Evolutionary conservation across 1,139 yeast species (phyloP), one percentile per base, ranked within the genome.

Genomic region (Geotrichum fermentans): DNA sequence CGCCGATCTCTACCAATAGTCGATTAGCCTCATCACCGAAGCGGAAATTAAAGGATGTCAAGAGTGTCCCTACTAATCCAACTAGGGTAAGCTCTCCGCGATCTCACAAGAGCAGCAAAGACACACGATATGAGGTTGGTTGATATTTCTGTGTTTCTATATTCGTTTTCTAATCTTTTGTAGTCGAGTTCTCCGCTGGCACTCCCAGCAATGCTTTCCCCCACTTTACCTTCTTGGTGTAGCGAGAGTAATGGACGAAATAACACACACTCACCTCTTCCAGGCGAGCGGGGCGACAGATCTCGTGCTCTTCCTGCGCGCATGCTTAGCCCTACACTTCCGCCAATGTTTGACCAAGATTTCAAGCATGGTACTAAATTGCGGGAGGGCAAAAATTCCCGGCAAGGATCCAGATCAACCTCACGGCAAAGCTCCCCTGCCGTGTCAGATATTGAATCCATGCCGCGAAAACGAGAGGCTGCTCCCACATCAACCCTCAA

Each of bases 131-230:
- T 13, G 50, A 46, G 39, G 36, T 36, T 24, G 32, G 45, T 41
- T 21, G 6, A 1, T 17, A 17, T 21, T 17, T 16, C 34, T 8
- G 24, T 1, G 26, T 11, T n/a, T 35, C n/a, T n/a, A 17, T 13
- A 14, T 34, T 13, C 28, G 22, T 38, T 6, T 6, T 20, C 45
- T 32, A 40, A 28, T 29, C 1, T 11, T 20, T 18, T 6, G 44
- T 33, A n/a, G 18, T 22, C 45, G 8, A 38, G 35, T 20, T 39
- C 53, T 14, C 46, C 51, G 16, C 39, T 47, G 11, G 68, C 69
- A 55, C 65, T 72, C 29, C 70, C 70, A 29, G 66, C 68, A 4
- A 59, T 65, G 63, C 57, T 65, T 43, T 63, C 68, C 46, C 70
- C 70, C 7, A 63, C 70, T 13, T 56, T 65, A 28, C 69, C 69